phyloP scores from a whole-genome alignment of 257 asterid species.

The Solanum chiquidenum region DNA sequence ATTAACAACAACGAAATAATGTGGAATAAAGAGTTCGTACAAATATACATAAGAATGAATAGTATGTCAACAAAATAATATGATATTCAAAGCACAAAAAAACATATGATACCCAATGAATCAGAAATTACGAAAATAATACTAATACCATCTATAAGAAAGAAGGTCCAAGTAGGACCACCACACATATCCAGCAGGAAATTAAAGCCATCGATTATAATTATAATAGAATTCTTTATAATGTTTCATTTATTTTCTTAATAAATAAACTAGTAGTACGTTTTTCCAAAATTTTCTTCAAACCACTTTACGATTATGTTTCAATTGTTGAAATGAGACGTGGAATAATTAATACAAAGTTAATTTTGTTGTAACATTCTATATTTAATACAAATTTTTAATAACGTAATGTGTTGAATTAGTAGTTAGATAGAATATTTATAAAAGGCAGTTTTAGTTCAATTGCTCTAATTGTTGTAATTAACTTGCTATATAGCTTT shows the following conservation, averaged over 20 bases:
- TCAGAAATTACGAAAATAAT: not conserved
- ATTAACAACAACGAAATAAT: not conserved
- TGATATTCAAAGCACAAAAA: not conserved
- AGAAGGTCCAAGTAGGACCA: not conserved
- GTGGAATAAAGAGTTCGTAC: not conserved
- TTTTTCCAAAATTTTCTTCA: not conserved
- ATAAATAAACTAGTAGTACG: not conserved
- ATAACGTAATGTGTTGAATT: not conserved
- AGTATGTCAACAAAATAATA: too few species aligned
- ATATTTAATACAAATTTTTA: not conserved
- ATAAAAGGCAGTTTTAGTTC: not conserved
- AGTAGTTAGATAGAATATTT: not conserved
- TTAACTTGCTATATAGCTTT: not conserved
- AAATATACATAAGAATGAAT: not conserved
- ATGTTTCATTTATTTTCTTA: not conserved
- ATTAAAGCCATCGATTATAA: not conserved
- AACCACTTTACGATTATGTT: not conserved
- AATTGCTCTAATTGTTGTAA: not conserved
- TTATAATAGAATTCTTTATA: not conserved
- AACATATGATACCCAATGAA: not conserved
- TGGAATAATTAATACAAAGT: not conserved
- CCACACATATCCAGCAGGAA: accelerated
- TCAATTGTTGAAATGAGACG: not conserved
- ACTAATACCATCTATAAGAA: not conserved
- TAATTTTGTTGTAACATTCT: not conserved